Base-by-base conservation (phyloP, 192 early-diverging fungal species). In the Mortierella claussenii region DNA sequence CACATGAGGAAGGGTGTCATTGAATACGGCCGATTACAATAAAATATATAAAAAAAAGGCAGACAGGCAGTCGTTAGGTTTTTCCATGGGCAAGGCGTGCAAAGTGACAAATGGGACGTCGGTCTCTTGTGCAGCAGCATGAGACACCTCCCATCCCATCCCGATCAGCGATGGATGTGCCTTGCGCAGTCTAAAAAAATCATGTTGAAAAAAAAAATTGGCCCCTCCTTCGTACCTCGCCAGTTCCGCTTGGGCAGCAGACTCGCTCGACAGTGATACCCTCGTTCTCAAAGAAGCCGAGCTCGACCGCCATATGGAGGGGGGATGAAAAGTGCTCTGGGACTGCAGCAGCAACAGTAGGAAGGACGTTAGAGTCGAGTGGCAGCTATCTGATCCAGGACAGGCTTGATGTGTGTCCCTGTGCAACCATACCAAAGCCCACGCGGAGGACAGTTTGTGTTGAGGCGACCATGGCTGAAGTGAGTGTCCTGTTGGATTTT, bases 321-420 rank as follows among this genome's bases (percentile, higher is more conserved):
- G 90, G 90, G n/a, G 88, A 89, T 12, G 90, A 92, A 79, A 92
- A 92, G 60, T 92, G 90, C 65, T 92, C 90, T 23, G 90, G 90
- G 23, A 92, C 89, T 87, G 70, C 34, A 42, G 9, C 7, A 10
- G 37, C 37, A 13, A 40, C 13, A 40, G 7, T 40, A 40, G n/a
- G n/a, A n/a, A n/a, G n/a, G n/a, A n/a, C n/a, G n/a, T n/a, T n/a
- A n/a, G n/a, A n/a, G n/a, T n/a, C n/a, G n/a, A n/a, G n/a, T 40
- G 7, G 7, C 37, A 40, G 7, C 7, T 40, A 7, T 10, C 37
- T 10, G 37, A 36, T 15, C n/a, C 21, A 37, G 42, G 23, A 26
- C 4, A 27, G 13, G 37, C 37, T 40, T 40, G 37, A 40, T 40
- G 7, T 40, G 13, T 40, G 7, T 40, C 13, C 7, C 13, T 40